phyloP scores from a whole-genome alignment of 495 filamentous ascomycete genomes.

The Recurvomyces mirabilis region DNA sequence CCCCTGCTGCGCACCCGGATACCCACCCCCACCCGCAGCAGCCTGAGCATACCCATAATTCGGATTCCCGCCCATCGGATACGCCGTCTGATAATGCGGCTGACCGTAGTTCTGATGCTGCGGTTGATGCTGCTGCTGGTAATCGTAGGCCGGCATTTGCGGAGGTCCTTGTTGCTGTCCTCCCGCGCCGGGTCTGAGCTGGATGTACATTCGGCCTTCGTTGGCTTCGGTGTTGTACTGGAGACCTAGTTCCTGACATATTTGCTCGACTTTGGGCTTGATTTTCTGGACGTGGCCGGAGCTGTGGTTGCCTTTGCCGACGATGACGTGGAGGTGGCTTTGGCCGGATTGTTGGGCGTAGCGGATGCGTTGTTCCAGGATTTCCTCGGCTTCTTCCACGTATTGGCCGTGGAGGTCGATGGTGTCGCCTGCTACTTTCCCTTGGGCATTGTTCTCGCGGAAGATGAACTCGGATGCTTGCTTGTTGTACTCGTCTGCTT shows the following conservation, averaged over 20 bases:
- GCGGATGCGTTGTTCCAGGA: constrained; percentile 69
- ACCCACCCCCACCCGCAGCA: constrained; percentile 1
- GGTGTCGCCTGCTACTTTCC: constrained; percentile 60
- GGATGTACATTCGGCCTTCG: constrained; percentile 68
- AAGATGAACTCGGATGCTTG: constrained; percentile 92
- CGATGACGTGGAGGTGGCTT: constrained; percentile 74
- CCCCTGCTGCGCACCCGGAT: constrained; percentile 5
- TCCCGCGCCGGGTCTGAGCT: constrained; percentile 34
- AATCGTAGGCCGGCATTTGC: constrained; percentile 3
- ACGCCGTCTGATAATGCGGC: constrained; percentile 20
- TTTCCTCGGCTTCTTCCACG: constrained; percentile 86
- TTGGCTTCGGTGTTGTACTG: constrained; percentile 79
- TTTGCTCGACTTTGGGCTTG: constrained; percentile 76
- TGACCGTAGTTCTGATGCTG: constrained; percentile 19
- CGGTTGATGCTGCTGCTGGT: constrained; percentile 9
- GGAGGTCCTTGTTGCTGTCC: background rate
- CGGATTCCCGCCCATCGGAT: constrained; percentile 17
- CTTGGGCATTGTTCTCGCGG: constrained; percentile 73
- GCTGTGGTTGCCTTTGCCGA: constrained; percentile 89
- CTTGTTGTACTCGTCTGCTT: constrained; percentile 72
- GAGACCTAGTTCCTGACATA: constrained; percentile 72
- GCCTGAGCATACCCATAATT: constrained; percentile 15
- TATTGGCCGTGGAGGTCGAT: constrained; percentile 93
- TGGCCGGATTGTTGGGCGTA: constrained; percentile 60
- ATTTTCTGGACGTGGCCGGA: constrained; percentile 71